phyloP scores from a whole-genome alignment of 73 alveolate genomes.

The Durusdinium trenchii region DNA sequence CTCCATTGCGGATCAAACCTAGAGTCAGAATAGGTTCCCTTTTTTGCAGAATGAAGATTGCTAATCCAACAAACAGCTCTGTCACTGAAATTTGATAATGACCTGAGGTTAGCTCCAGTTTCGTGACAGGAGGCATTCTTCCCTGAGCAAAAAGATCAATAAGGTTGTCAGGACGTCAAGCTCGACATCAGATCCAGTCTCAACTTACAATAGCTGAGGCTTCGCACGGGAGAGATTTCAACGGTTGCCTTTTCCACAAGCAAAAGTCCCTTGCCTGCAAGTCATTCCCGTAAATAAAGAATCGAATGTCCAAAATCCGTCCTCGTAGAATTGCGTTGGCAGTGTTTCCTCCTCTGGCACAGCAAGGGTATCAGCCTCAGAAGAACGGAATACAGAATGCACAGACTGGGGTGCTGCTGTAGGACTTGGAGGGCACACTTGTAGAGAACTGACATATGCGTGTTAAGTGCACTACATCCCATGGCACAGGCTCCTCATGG shows the following conservation, averaged over 20 bases:
- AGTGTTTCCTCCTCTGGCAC: conserved; percentile 51
- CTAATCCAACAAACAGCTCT: not conserved
- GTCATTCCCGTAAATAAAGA: not conserved
- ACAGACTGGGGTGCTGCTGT: not conserved
- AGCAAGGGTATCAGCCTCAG: conserved; percentile 69
- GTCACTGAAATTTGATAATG: not conserved
- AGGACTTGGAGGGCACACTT: not conserved
- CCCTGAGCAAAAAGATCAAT: not conserved
- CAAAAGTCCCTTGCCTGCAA: conserved; percentile 82
- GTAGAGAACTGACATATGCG: not conserved
- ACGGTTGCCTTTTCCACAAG: conserved; percentile 88
- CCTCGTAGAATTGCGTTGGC: conserved; percentile 93
- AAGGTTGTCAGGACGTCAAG: not conserved
- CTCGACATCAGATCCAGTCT: not conserved
- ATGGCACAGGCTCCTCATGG: conserved; percentile 90
- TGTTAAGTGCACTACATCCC: conserved; percentile 31
- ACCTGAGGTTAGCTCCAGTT: conserved; percentile 27
- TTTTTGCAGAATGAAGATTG: not conserved
- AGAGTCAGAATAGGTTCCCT: not conserved
- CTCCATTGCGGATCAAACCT: conserved; percentile 96
- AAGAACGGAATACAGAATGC: not conserved
- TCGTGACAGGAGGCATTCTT: conserved; percentile 82
- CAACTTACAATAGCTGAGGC: not conserved
- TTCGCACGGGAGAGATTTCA: conserved; percentile 75
- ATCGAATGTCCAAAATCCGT: not conserved